These are phyloP conservation scores for Ceratocystis destructans DNA, from an alignment of 2,329 filamentous ascomycete species.

Conservation along the genomic window DNA sequence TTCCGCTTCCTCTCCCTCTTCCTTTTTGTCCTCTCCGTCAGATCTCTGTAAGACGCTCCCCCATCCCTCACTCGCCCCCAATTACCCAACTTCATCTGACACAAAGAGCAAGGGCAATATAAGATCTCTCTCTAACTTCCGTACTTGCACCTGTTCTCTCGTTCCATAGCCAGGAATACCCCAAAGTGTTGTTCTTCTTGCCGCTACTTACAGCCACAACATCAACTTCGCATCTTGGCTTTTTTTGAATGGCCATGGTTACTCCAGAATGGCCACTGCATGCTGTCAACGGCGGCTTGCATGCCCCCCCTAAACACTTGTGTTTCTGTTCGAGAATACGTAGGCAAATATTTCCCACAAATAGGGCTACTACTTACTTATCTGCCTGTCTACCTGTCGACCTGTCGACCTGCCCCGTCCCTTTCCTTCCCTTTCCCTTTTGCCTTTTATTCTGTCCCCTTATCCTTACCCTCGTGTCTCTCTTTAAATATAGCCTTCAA, in stretches of 20 bases:
- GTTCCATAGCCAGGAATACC: background rate
- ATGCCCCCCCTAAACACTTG: background rate
- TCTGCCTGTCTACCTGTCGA: background rate
- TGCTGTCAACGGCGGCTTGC: background rate
- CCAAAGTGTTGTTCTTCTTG: background rate
- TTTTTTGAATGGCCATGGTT: background rate
- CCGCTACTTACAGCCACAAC: background rate
- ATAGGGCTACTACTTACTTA: background rate
- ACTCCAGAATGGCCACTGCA: no score
- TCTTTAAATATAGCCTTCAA: no score
- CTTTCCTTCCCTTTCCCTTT: background rate
- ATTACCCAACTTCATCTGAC: background rate
- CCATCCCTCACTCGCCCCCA: background rate
- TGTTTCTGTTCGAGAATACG: background rate
- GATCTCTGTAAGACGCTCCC: background rate
- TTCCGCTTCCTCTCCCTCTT: background rate
- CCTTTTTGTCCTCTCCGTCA: background rate
- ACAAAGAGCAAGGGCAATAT: background rate
- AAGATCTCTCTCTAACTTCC: background rate
- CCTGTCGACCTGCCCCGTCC: background rate
- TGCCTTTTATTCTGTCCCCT: background rate
- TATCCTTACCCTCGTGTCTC: background rate
- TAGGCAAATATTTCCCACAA: background rate
- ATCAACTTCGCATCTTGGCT: background rate
- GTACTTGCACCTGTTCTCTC: background rate